Conservation (phyloP, 1,284 basidiomycete species). For the Vanrija sp. region DNA sequence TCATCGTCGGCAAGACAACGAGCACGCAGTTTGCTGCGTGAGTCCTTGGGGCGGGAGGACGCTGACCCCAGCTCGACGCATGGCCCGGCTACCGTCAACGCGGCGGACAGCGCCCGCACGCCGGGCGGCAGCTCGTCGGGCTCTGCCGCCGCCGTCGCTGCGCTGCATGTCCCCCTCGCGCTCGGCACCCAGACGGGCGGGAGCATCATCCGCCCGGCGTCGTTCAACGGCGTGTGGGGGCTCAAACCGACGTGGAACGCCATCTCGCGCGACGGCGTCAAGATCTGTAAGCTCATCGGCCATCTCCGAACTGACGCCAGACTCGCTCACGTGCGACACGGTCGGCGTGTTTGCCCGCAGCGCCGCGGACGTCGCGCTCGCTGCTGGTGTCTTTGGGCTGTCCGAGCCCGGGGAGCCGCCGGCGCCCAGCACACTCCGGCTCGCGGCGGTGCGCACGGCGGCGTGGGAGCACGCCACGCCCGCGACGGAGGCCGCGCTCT, state of each 20-base stretch:
- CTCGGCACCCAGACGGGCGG: constrained; percentile 31
- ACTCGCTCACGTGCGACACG: constrained; percentile 35
- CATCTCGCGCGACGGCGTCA: constrained; percentile 38
- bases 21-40: constrained; percentile 38
- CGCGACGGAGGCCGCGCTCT: constrained; percentile 13
- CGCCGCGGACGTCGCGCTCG: constrained; percentile 30
- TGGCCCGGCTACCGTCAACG: constrained; percentile 31
- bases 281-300: constrained; percentile 23
- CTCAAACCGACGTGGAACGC: constrained; percentile 40
- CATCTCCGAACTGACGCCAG: constrained; percentile 9
- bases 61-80: constrained; percentile 18
- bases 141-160: constrained; percentile 37
- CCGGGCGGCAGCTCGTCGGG: constrained; percentile 39
- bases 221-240: constrained; percentile 37
- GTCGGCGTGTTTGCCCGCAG: constrained; percentile 35
- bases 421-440: constrained; percentile 8
- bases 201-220: constrained; percentile 37
- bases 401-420: constrained; percentile 22
- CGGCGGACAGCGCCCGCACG: constrained; percentile 27
- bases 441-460: constrained; percentile 29
- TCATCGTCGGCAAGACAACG: constrained; percentile 41
- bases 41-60: constrained; percentile 1
- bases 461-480: constrained; percentile 23
- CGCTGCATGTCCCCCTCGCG: constrained; percentile 31
- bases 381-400: constrained; percentile 26